Evolutionary conservation across 306 rosid species (phyloP).

Genomic region (Abrus precatorius): DNA sequence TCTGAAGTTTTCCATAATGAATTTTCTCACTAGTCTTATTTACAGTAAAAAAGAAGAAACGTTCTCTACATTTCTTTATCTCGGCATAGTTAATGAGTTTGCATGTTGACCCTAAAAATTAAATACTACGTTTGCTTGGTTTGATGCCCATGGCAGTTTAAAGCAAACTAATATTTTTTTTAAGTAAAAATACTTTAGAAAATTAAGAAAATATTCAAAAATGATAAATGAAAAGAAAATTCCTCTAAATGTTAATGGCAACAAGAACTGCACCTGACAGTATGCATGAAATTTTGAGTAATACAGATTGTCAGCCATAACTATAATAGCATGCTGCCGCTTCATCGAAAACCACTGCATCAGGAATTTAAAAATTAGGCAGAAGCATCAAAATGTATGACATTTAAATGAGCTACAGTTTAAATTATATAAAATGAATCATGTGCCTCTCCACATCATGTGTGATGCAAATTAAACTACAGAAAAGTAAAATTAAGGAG

Average conservation of each 20-base stretch:
- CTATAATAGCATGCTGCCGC: constrained; percentile 88
- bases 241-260: constrained; percentile 2
- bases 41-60: not conserved
- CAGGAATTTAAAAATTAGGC: constrained; percentile 37
- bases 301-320: constrained; percentile 81
- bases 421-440: not conserved
- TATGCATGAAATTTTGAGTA: constrained; percentile 83
- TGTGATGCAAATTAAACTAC: not conserved
- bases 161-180: not conserved
- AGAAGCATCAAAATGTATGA: constrained; percentile 3
- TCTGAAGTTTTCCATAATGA: not conserved
- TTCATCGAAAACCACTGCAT: constrained; percentile 95
- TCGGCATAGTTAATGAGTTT: not conserved
- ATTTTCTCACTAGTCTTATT: not conserved
- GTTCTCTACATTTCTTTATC: not conserved
- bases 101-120: not conserved
- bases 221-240: constrained; percentile 12
- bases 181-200: not conserved
- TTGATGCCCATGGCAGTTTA: not conserved
- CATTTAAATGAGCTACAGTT: constrained; percentile 33
- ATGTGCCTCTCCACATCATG: constrained; percentile 3
- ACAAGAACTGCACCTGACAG: constrained; percentile 72
- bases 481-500: not conserved
- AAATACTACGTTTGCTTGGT: constrained; percentile 15
- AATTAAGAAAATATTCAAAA: not conserved